Conservation (phyloP, 768 basidiomycete species). For the Clavulina sp. region DNA sequence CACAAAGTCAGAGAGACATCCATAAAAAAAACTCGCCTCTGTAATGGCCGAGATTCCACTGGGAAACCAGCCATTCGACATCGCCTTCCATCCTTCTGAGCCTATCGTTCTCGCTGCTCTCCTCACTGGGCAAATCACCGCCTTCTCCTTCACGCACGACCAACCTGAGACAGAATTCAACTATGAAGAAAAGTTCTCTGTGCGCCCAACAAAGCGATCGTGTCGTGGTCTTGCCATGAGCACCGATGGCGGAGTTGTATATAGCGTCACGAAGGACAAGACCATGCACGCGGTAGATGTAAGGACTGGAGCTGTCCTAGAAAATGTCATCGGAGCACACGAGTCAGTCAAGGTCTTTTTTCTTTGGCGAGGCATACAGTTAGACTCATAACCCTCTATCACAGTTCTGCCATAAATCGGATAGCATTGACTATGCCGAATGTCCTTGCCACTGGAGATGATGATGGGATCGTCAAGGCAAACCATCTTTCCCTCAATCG, state of each 20-base stretch:
- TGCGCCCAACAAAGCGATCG: conserved; percentile 67
- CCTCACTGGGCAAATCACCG: conserved; percentile 68
- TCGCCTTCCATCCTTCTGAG: conserved; percentile 65
- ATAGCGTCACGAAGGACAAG: conserved; percentile 68
- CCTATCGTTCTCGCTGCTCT: conserved; percentile 61
- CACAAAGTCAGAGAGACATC: too few species aligned
- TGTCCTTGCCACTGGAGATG: conserved; percentile 73
- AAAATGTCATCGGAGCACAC: conserved; percentile 36
- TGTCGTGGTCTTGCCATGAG: conserved; percentile 57
- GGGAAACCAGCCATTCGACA: conserved; percentile 72
- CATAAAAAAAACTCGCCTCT: too few species aligned
- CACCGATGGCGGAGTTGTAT: conserved; percentile 50
- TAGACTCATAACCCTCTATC: conserved; percentile 24
- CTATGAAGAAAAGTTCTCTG: conserved; percentile 39
- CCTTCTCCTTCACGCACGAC: conserved; percentile 60
- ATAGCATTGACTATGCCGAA: conserved; percentile 53
- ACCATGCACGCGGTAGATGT: conserved; percentile 56
- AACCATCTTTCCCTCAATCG: conserved; percentile 6
- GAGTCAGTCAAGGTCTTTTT: conserved; percentile 34
- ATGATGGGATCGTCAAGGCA: conserved; percentile 88
- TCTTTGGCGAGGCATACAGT: conserved; percentile 7
- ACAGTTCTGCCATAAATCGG: conserved; percentile 75
- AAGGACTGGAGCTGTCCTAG: conserved; percentile 31
- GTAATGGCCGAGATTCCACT: conserved; percentile 51
- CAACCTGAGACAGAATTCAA: conserved; percentile 19